These are phyloP conservation scores for Lagerstroemia speciosa DNA, from an alignment of 345 rosid species.

Conservation along the genomic window DNA sequence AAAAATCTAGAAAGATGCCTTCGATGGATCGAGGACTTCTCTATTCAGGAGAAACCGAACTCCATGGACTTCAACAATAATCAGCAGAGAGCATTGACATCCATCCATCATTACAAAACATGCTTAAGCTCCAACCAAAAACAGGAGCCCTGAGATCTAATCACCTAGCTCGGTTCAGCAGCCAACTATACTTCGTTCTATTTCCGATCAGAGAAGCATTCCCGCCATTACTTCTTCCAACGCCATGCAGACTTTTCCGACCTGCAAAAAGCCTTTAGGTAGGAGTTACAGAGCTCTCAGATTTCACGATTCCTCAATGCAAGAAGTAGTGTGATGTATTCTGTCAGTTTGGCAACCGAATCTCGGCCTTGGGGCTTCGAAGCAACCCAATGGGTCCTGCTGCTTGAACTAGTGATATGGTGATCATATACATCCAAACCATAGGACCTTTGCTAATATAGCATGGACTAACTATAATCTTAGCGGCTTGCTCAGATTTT, in stretches of 20 bases:
- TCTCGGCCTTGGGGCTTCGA: neutral
- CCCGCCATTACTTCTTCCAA: too few species aligned
- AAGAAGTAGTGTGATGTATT: neutral
- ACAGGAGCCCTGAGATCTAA: neutral
- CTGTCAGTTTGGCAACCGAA: neutral
- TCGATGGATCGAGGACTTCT: neutral
- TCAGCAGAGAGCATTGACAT: neutral
- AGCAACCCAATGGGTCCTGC: neutral
- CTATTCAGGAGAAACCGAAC: neutral
- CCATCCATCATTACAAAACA: neutral
- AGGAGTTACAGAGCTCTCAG: neutral
- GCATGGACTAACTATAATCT: neutral
- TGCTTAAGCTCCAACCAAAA: neutral
- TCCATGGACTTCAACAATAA: neutral
- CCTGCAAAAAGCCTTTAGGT: neutral
- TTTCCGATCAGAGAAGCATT: neutral
- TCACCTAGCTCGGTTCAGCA: neutral
- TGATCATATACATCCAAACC: constrained; percentile 2
- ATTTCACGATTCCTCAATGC: neutral
- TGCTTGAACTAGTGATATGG: neutral
- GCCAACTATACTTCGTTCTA: neutral
- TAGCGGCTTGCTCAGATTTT: neutral
- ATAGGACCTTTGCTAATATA: neutral
- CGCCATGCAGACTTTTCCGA: neutral
- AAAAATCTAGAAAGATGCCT: neutral